Evolutionary conservation across 257 asterid genomes (phyloP), one percentile per base, ranked within the genome.

Genomic region (Penstemon eatonii): DNA sequence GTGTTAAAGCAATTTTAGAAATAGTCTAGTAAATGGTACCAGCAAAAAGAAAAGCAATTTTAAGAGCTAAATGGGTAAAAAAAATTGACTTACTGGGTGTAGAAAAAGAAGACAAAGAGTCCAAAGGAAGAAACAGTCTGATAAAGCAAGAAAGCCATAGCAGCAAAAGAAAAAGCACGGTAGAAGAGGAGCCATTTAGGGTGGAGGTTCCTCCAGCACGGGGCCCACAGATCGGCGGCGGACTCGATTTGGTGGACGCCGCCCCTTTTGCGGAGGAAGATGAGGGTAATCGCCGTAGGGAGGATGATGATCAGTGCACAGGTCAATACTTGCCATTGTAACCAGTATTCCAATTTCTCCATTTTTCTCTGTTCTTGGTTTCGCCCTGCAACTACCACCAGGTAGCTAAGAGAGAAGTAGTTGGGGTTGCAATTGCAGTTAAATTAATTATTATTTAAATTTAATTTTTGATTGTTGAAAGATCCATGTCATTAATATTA

Each of bases 161-260:
- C 67, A 46, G 67, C 39, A 40, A 82, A 89, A 51, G 97, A 87
- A 47, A 82, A 64, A 59, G 88, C 90, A 12, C 97, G 86, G 85
- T 80, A 92, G 62, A 67, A 15, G 40, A 92, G 95, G 47, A 92
- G 97, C 88, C 88, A 89, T 11, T 78, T 66, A 6, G 96, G 96
- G 41, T 87, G 87, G 63, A 92, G 84, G 72, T 68, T 69, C 60
- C 80, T 79, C 96, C 96, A 92, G 80, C 96, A 83, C 0, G 96
- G 90, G 50, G 82, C 33, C 98, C 96, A 89, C 42, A 85, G 71
- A 69, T 86, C 81, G 70, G 77, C 25, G 85, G 56, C 46, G 59
- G 72, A 4, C 73, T 33, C 10, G 41, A 4, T 11, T 4, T 3
- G 7, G 5, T 11, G 19, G 5, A 9, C 37, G 19, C 9, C 53